Evolutionary conservation across 2,329 filamentous ascomycete genomes (phyloP), one percentile per base, ranked within the genome.

Genomic region (Cryphonectria carpinicola): DNA sequence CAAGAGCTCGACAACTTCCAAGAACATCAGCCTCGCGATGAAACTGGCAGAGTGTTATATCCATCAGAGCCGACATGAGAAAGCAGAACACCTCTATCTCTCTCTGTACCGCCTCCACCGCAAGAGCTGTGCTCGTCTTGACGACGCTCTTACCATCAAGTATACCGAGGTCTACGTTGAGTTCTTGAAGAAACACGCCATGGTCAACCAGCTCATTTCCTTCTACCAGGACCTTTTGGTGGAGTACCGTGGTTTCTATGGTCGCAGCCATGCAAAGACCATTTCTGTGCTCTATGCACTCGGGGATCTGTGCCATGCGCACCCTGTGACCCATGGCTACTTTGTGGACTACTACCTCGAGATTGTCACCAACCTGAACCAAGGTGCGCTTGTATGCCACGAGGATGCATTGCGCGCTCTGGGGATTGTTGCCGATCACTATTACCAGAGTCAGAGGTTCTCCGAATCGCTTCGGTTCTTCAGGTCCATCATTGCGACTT

Each of bases 221-320:
- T 65, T 65, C 32, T 65, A 65, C 28, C 63, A 65, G 32, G 63
- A 65, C 13, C 41, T 65, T 35, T 4, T 65, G 43, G 63, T 54
- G 19, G 63, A 65, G 46, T 65, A 65, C 32, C 63, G 63, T n/a
- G 41, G 37, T n/a, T 65, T 65, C 63, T 65, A 65, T 28, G 63
- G 63, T 8, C 46, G 32, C 28, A 52, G 22, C 7, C 43, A 65
- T 28, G 22, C 41, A 19, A 65, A 6, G 46, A 65, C 63, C 4
- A 65, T 65, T 10, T 65, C 43, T 3, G 41, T 65, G 19, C 41
- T 65, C n/a, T 65, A 65, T 25, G 46, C 41, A 17, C 63, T 65
- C 28, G 63, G 63, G 37, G 63, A 65, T 22, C 32, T 52, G 7
- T 65, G 63, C 22, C 43, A 41, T 28, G 22, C n/a, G 8, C 63